Percentiles rank a stretch among this genome's conserved stretches.
These are phyloP conservation scores for Zea luxurians DNA, from an alignment of 176 grass and related monocot genomes.

Conservation along the genomic window DNA sequence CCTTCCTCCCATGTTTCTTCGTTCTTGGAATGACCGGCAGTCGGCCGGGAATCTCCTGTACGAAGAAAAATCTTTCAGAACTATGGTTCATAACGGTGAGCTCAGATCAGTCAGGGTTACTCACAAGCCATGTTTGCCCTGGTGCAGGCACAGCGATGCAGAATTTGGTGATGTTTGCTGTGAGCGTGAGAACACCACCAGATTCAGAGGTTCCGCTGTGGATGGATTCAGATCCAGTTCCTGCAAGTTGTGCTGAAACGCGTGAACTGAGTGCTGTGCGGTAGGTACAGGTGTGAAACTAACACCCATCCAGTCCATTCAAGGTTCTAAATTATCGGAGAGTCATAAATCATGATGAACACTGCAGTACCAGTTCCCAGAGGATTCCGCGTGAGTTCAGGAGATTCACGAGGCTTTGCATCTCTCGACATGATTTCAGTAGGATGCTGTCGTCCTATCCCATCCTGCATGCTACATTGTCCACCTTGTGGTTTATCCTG, in stretches of 20 bases:
- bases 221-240: conserved; percentile 1
- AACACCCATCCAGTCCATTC: not conserved
- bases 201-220: conserved; percentile 23
- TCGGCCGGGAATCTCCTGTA: conserved; percentile 51
- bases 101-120: conserved; percentile 19
- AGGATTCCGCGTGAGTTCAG: not conserved
- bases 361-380: conserved; percentile 7
- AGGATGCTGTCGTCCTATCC: not conserved
- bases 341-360: not conserved
- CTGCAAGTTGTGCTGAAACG: conserved; percentile 20
- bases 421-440: not conserved
- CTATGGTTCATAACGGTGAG: not conserved
- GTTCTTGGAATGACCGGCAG: conserved; percentile 44
- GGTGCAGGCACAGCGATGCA: conserved; percentile 25
- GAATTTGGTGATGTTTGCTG: conserved; percentile 32
- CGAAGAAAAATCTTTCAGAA: not conserved
- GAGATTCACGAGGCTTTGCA: not conserved
- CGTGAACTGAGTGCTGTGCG: not conserved
- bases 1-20: conserved; percentile 53
- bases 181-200: conserved; percentile 22
- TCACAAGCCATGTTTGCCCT: conserved; percentile 59
- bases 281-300: not conserved
- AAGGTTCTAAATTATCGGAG: not conserved
- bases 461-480: not conserved
- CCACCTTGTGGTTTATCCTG: not conserved